Base-by-base conservation (phyloP, 1,139 yeast genomes). In the Lodderomyces margitis region DNA sequence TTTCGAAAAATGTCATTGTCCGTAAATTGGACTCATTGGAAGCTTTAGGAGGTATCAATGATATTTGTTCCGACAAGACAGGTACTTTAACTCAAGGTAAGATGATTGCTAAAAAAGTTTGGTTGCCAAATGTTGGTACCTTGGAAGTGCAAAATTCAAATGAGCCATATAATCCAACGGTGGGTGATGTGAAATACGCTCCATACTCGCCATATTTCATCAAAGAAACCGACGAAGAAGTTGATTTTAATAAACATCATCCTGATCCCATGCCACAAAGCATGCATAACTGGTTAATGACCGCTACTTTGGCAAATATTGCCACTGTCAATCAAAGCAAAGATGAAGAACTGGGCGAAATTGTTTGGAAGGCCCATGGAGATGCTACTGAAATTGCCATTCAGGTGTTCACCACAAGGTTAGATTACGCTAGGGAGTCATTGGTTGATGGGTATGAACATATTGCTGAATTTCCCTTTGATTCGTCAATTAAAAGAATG, bases 361-460 rank as follows among this genome's bases (percentile, higher is more conserved):
- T 43, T 12, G 36, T 38, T 21, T 86, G 94, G 92, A 79, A 78
- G 52, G 88, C 87, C 12, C 83, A 81, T 54, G 95, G 94, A 41
- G 95, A 86, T 57, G 89, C 95, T 30, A 86, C 95, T 3, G 95
- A 86, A 62, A 79, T 83, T 54, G 92, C 95, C 11, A 81, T 86
- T 47, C 87, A 85, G 55, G 89, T 86, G 0, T 84, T 85, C 57
- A 74, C 80, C 14, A 64, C 78, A 31, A 70, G 92, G 49, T 60
- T 81, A 36, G 75, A 74, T 21, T 73, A 61, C 54, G 66, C 68
- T 8, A 71, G 87, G 51, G 66, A 66, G 7, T 55, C 55, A 1
- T 54, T 79, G 40, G 63, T 69, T 15, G 69, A 65, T n/a, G 45
- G 48, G 9, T 62, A 64, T 17, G 54, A 56, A 27, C 85, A 81